A percentile compares a stretch with the other conserved stretches of the same genome.
phyloP scores from a whole-genome alignment of 176 grass and related monocot species.

The Luzula sylvatica region DNA sequence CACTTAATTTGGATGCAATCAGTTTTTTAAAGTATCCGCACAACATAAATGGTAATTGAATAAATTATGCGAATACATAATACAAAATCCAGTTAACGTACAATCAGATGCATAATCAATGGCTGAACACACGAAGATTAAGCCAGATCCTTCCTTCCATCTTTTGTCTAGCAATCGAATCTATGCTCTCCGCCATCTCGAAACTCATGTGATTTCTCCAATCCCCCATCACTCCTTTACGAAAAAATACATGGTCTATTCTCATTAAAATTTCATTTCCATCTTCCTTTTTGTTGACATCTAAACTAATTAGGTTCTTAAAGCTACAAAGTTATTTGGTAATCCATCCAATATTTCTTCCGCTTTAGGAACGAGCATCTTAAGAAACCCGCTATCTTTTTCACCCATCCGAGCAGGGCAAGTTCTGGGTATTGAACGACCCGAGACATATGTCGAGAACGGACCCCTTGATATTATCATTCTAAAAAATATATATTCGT shows the following conservation, averaged over 20 bases:
- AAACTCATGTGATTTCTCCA: constrained; percentile 8
- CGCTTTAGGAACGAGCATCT: not conserved
- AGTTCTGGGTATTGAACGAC: no score
- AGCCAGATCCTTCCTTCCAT: constrained; percentile 8
- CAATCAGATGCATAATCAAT: not conserved
- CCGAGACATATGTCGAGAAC: no score
- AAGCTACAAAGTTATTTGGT: constrained; percentile 3
- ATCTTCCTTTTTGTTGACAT: constrained; percentile 11
- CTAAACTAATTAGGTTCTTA: not conserved
- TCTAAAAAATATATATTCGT: no score
- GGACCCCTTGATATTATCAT: no score
- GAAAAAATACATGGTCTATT: constrained; percentile 7
- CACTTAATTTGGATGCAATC: no score
- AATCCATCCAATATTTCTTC: constrained; percentile 3
- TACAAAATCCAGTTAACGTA: no score
- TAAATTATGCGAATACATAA: no score
- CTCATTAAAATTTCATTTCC: not conserved
- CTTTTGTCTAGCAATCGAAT: not conserved
- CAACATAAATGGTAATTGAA: no score
- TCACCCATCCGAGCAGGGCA: no score
- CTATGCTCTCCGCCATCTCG: constrained; percentile 4
- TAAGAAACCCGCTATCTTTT: not conserved
- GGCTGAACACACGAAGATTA: not conserved
- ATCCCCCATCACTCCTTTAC: constrained; percentile 1
- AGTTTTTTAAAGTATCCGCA: no score